A percentile compares a stretch with the other conserved stretches of the same genome.
Evolutionary conservation across 2,329 filamentous ascomycete genomes (phyloP).

Genomic region (Cordyceps pruinosa): DNA sequence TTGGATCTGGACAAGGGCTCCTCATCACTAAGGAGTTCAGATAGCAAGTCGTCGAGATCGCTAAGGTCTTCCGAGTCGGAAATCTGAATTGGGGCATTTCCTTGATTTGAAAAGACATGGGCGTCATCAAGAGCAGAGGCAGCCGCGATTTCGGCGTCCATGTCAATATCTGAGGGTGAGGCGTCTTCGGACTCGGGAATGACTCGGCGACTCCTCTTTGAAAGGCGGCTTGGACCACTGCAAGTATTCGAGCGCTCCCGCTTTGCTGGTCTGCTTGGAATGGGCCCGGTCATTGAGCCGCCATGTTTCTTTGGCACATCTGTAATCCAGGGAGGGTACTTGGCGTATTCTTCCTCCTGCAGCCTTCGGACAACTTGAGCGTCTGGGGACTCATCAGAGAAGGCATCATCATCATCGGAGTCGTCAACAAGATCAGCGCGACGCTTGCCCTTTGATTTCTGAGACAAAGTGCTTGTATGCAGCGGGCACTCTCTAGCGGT

Average conservation of each 20-base stretch:
- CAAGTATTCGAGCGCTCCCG: conserved; percentile 18
- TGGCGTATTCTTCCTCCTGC: conserved; percentile 27
- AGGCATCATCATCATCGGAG: conserved; percentile 30
- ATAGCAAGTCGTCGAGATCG: conserved; percentile 13
- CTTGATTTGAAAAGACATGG: conserved; percentile 6
- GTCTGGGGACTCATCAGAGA: conserved; percentile 21
- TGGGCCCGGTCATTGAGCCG: conserved; percentile 1
- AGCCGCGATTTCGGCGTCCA: conserved; percentile 27
- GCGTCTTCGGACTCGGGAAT: conserved; percentile 25
- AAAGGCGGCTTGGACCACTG: conserved; percentile 17
- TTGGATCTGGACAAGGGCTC: conserved; percentile 21
- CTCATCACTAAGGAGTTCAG: conserved; percentile 22
- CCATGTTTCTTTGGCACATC: conserved; percentile 1
- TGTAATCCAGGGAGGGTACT: conserved; percentile 9
- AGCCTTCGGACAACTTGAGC: conserved; percentile 27
- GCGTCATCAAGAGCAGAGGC: conserved; percentile 17
- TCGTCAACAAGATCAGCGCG: conserved; percentile 34
- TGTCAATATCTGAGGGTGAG: conserved; percentile 20
- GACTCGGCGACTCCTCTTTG: conserved; percentile 25
- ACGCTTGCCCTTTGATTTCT: conserved; percentile 39
- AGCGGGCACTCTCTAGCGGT: conserved; percentile 25
- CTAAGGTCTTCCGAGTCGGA: conserved; percentile 15
- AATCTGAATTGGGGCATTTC: conserved; percentile 14
- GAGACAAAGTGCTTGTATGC: conserved; percentile 39
- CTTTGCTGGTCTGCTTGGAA: conserved; percentile 20